Base-by-base conservation (phyloP, 306 rosid genomes). In the Quercus dentata region DNA sequence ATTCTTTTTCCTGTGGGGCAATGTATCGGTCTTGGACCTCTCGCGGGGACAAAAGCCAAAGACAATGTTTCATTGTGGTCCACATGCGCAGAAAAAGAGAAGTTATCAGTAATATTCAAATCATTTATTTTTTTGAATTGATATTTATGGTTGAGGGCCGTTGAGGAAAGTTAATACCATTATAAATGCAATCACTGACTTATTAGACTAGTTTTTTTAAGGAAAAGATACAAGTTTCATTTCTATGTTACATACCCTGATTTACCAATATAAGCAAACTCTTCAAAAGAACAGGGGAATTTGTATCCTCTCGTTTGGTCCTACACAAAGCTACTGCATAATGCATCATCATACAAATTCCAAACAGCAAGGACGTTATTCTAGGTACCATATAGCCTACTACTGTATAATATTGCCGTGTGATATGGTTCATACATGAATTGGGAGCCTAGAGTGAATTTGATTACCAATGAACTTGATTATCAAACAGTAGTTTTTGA, bases 401-500 rank as follows among this genome's bases (percentile, higher is more conserved):
- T 27, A 17, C 69, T 1, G 54, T 49, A 49, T 49, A 49, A 49
- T 49, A 10, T 49, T 12, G 54, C 54, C 5, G 54, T 3, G 54
- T 49, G 54, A 49, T 15, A 12, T 49, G 1, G 17, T 49, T 49
- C 54, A 49, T 10, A 49, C 17, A 49, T 49, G 54, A 10, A 13
- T 49, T 49, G 54, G 54, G 5, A 3, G 54, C 54, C 54, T 12
- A 25, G 21, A 64, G 6, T 64, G 4, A 30, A 64, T 11, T 14
- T 59, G 54, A 64, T 35, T 56, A 55, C 2, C 75, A 55, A 56
- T 27, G 18, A 68, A 20, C 72, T 82, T 51, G 51, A 70, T 6
- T 11, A 12, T 80, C 83, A 86, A 71, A 80, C 88, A 21, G 35
- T 54, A 31, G 74, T 33, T 70, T 83, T 69, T 77, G 82, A 10